These are phyloP conservation scores for Verticillium longisporum DNA, from an alignment of 2,329 filamentous ascomycete genomes.

Conservation along the genomic window DNA sequence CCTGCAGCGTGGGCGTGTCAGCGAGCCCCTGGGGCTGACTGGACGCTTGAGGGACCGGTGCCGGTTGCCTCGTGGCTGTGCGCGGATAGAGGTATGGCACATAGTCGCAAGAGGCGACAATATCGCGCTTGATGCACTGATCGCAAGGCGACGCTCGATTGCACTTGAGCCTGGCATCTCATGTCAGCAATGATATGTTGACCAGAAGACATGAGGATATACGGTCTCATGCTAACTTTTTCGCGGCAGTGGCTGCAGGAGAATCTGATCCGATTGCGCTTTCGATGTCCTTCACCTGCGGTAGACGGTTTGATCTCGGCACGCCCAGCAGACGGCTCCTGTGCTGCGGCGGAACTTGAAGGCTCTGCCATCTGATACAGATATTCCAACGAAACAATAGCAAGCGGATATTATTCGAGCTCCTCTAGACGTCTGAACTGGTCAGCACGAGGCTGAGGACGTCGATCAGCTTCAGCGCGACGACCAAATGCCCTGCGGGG, in stretches of 20 bases:
- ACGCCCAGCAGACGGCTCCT: not conserved
- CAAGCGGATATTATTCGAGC: not conserved
- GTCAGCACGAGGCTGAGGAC: not conserved
- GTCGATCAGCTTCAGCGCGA: not conserved
- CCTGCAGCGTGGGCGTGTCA: not conserved
- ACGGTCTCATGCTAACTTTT: constrained; percentile 18
- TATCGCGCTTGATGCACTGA: constrained; percentile 22
- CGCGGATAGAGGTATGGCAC: constrained; percentile 16
- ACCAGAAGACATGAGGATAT: not conserved
- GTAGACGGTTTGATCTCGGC: not conserved
- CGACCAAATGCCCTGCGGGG: not conserved
- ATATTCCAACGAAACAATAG: not conserved
- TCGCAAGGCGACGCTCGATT: constrained; percentile 23
- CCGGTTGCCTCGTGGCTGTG: constrained; percentile 4
- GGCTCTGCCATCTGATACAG: not conserved
- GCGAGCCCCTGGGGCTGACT: not conserved
- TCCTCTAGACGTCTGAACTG: not conserved
- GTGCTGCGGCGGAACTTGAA: not conserved
- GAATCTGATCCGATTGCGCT: constrained; percentile 23
- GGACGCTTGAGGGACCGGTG: constrained; percentile 11
- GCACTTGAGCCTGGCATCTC: constrained; percentile 20
- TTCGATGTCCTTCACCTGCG: constrained; percentile 14
- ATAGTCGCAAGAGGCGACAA: constrained; percentile 17
- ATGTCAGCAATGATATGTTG: not conserved
- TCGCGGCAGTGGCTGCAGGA: constrained; percentile 25